Conservation (phyloP, 768 basidiomycete genomes). For the Dioszegia crocea region DNA sequence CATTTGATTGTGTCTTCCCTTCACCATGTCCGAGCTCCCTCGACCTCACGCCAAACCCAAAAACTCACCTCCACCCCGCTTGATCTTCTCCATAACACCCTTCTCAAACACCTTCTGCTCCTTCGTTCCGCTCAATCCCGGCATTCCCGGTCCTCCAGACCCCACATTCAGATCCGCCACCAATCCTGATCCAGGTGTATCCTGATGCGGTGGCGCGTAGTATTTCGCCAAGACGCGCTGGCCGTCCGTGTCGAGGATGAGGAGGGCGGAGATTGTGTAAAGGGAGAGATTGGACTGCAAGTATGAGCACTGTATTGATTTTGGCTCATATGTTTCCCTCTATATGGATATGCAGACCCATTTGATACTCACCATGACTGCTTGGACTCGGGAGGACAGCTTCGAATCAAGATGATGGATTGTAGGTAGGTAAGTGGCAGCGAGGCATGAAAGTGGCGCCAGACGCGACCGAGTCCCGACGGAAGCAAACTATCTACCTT, state of each 20-base stretch:
- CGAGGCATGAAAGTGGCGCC: too few species aligned
- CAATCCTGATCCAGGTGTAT: slow-evolving; percentile 32
- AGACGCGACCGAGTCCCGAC: too few species aligned
- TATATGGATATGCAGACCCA: not conserved
- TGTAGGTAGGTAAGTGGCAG: not conserved
- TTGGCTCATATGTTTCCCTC: too few species aligned
- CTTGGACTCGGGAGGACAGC: not conserved
- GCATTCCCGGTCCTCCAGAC: slow-evolving; percentile 40
- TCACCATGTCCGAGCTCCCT: not conserved
- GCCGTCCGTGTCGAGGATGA: slow-evolving; percentile 93
- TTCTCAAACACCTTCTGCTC: slow-evolving; percentile 96
- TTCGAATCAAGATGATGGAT: not conserved
- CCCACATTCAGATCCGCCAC: slow-evolving; percentile 37
- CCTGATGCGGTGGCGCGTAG: slow-evolving; percentile 67
- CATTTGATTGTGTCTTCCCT: not conserved
- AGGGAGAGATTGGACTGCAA: slow-evolving; percentile 76
- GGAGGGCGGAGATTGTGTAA: slow-evolving; percentile 77
- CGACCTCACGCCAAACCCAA: not conserved
- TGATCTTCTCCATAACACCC: slow-evolving; percentile 90
- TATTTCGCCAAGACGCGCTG: slow-evolving; percentile 94
- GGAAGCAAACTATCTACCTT: too few species aligned
- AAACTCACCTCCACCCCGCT: slow-evolving; percentile 77
- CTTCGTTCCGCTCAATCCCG: slow-evolving; percentile 59
- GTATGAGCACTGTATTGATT: too few species aligned
- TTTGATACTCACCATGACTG: not conserved